These are phyloP conservation scores for Sclerotinia minor DNA, from an alignment of 2,329 filamentous ascomycete genomes.

Conservation along the genomic window DNA sequence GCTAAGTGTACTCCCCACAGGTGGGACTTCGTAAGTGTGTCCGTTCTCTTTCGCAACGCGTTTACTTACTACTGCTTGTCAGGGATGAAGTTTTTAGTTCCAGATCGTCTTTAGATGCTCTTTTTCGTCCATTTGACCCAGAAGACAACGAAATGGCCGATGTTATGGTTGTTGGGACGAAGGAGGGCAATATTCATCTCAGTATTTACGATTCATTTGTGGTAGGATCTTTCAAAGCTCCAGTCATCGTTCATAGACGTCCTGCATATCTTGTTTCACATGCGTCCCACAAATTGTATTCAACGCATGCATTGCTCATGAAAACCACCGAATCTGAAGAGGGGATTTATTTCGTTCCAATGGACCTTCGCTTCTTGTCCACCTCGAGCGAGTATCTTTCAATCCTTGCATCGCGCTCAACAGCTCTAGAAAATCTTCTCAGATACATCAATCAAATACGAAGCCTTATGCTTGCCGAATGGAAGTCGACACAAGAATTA, in stretches of 20 bases:
- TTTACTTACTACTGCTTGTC: constrained; percentile 10
- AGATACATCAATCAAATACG: constrained; percentile 82
- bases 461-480: constrained; percentile 76
- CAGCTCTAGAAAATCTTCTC: constrained; percentile 81
- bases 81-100: constrained; percentile 43
- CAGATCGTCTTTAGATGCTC: constrained; percentile 40
- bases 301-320: constrained; percentile 74
- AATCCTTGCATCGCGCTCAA: constrained; percentile 81
- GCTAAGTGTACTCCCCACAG: constrained; percentile 68
- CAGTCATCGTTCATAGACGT: constrained; percentile 40
- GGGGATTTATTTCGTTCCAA: constrained; percentile 63
- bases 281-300: constrained; percentile 69
- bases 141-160: constrained; percentile 74
- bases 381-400: constrained; percentile 78
- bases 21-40: constrained; percentile 59
- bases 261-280: constrained; percentile 52
- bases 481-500: constrained; percentile 78
- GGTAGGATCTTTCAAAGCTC: constrained; percentile 64
- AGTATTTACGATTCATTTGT: constrained; percentile 85
- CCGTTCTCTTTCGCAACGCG: neutral
- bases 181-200: constrained; percentile 70
- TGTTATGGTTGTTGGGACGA: constrained; percentile 73
- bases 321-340: constrained; percentile 46
- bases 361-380: constrained; percentile 81
- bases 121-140: constrained; percentile 47